Base-by-base conservation (phyloP, 148 eudicot species). In the Talinum fruticosum region DNA sequence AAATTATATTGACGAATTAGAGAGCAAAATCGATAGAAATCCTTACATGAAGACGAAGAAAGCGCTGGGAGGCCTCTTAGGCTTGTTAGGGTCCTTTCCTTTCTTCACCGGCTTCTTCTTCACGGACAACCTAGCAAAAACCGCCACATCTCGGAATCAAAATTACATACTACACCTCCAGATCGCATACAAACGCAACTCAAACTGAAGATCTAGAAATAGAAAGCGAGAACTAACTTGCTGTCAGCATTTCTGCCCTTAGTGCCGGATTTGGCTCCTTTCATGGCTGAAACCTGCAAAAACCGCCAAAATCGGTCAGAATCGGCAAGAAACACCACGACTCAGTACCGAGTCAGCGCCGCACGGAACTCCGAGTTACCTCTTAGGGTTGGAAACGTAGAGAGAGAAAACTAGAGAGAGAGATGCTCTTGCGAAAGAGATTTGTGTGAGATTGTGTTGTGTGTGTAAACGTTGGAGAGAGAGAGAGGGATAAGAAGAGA, bases 1-100 rank as follows among this genome's bases (percentile, higher is more conserved):
- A 28, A 77, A 18, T 21, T 71, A 37, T 37, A 2, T 37, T 7
- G 41, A 37, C 41, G 41, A 37, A 37, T 37, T 37, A 3, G 41
- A 37, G 4, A 37, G 7, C 41, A 37, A 37, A 37, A 37, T 7
- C 41, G 7, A 37, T 3, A 37, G 3, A 35, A 34, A 65, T 61
- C 68, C 86, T 47, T 83, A 90, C 94, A 90, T 87, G 78, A 90
- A 90, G 19, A 90, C 94, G 72, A 90, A 90, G 83, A 90, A 90
- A 65, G 94, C 94, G 41, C 90, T 90, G 0, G 92, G 88, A 59
- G 94, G 94, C 86, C 94, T 84, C 79, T 90, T 90, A 26, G 94
- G 94, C 72, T 89, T 90, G 88, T 90, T 90, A 14, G 92, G 94
- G 61, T 90, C 94, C 78, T 89, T 88, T 83, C 2, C 16, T 14